phyloP scores from a whole-genome alignment of 2,329 filamentous ascomycete genomes.

The Myrmaecium sp. region DNA sequence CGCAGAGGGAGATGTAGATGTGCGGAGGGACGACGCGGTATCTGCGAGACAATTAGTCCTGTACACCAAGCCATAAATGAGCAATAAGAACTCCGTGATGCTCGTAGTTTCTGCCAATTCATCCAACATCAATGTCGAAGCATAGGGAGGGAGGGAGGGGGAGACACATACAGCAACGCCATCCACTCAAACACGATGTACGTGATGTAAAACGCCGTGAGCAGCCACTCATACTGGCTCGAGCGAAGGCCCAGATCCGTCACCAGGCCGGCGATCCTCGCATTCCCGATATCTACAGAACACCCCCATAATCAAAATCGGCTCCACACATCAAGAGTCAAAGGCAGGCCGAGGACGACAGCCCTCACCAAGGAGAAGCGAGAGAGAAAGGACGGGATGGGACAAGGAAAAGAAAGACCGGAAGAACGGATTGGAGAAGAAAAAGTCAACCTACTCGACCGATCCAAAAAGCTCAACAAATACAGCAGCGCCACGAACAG shows the following conservation, averaged over 20 bases:
- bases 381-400: no score
- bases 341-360: no score
- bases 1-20: slow-evolving; percentile 45
- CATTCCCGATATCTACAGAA: slow-evolving; percentile 43
- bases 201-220: slow-evolving; percentile 46
- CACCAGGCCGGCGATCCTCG: slow-evolving; percentile 41
- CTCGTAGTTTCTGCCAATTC: no score
- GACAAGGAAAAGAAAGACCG: no score
- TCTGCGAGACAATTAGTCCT: slow-evolving; percentile 10
- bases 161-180: slow-evolving; percentile 34
- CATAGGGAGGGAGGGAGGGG: neutral
- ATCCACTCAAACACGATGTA: slow-evolving; percentile 52
- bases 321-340: no score
- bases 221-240: slow-evolving; percentile 42
- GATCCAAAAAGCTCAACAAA: slow-evolving; percentile 69
- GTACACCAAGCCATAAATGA: neutral
- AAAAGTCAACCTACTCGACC: slow-evolving; percentile 45
- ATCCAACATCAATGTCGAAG: neutral
- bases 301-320: no score
- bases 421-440: slow-evolving; percentile 1
- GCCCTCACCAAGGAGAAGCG: no score
- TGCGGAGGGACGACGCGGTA: slow-evolving; percentile 43
- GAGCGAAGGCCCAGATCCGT: slow-evolving; percentile 37
- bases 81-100: slow-evolving; percentile 1
- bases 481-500: slow-evolving; percentile 70